Percentiles rank a stretch among this genome's conserved stretches.
Evolutionary conservation across 176 grass and related monocot species (phyloP).

Genomic region (Poa pratensis): DNA sequence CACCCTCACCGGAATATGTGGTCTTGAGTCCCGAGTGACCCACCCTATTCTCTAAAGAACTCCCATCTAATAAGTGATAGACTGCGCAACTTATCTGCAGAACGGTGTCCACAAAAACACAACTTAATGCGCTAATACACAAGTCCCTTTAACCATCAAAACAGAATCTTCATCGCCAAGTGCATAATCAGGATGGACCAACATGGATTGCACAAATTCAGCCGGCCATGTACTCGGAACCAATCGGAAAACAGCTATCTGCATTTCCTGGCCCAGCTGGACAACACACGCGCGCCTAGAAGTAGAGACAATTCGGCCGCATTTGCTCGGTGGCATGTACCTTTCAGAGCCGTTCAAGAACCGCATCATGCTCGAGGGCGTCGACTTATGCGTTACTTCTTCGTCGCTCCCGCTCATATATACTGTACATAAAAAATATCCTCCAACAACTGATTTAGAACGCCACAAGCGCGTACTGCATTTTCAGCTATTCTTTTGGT

Average conservation of each 20-base stretch:
- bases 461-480: not conserved
- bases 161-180: not conserved
- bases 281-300: not conserved
- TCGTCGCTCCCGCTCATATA: not conserved
- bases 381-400: conserved; percentile 12
- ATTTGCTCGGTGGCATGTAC: conserved; percentile 12
- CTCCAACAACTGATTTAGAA: not conserved
- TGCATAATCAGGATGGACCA: conserved; percentile 12
- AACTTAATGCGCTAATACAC: no score
- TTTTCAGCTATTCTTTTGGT: no score
- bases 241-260: not conserved
- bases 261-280: not conserved
- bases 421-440: not conserved
- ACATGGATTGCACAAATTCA: no score
- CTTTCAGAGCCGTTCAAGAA: not conserved
- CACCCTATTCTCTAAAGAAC: no score
- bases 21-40: no score
- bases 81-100: no score
- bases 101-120: no score
- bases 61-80: no score
- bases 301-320: not conserved
- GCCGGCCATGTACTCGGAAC: not conserved
- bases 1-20: no score
- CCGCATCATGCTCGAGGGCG: not conserved
- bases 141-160: no score